phyloP scores from a whole-genome alignment of 2,329 filamentous ascomycete genomes.

The Alternaria consortialis region DNA sequence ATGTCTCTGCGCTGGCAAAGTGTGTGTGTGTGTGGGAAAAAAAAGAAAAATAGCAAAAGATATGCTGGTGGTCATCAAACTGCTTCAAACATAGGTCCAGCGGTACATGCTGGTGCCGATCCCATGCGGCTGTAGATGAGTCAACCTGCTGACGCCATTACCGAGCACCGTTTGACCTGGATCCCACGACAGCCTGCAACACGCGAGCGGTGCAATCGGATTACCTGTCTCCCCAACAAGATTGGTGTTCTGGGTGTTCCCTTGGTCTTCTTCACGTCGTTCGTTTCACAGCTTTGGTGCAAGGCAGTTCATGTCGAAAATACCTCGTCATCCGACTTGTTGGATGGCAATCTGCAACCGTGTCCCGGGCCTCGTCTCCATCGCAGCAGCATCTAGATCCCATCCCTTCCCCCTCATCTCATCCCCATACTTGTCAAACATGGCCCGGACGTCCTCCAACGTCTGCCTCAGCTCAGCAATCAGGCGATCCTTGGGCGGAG shows the following conservation, averaged over 20 bases:
- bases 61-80: constrained; percentile 16
- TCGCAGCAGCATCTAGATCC: constrained; percentile 69
- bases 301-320: background rate
- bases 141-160: constrained; percentile 9
- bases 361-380: constrained; percentile 70
- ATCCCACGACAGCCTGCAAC: constrained; percentile 12
- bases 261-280: constrained; percentile 6
- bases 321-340: constrained; percentile 4
- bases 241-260: background rate
- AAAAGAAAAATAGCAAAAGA: constrained; percentile 4
- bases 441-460: constrained; percentile 49
- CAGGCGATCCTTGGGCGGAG: constrained; percentile 51
- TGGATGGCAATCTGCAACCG: constrained; percentile 32
- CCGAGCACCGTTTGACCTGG: constrained; percentile 9
- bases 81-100: constrained; percentile 14
- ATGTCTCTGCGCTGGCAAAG: background rate
- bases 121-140: constrained; percentile 9
- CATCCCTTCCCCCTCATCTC: constrained; percentile 65
- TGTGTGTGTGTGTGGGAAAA: background rate
- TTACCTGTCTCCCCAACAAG: constrained; percentile 8
- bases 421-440: constrained; percentile 58
- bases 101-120: constrained; percentile 14
- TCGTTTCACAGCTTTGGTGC: constrained; percentile 14
- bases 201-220: constrained; percentile 13
- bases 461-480: constrained; percentile 51